Evolutionary conservation across 2,329 filamentous ascomycete species (phyloP), one percentile per base, ranked within the genome.

Genomic region (Ceratocystis variospora): DNA sequence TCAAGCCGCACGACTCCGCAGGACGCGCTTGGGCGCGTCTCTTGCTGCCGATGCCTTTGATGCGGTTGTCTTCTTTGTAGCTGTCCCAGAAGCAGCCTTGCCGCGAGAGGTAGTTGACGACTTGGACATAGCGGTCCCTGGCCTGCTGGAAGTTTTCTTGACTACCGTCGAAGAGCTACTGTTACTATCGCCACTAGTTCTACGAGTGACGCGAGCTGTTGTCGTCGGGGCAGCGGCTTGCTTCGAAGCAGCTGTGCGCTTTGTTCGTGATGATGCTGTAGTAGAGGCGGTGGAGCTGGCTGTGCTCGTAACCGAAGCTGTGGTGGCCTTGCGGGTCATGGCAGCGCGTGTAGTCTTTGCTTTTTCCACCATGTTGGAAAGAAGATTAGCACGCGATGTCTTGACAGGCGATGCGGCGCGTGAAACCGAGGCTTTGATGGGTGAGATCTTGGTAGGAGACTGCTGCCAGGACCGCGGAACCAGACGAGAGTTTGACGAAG

Each of bases 401-500:
- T 89, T 88, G n/a, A 83, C 72, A 0, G 87, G 85, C 28, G 87
- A 87, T 17, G 79, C 77, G 28, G 85, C 81, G 28, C 83, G 81
- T 59, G 63, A 41, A 22, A 48, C 28, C 1, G 82, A 78, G 48
- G 85, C 77, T 66, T 7, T 78, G 74, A 70, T 74, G 77, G 62
- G 84, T 2, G 64, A 66, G 5, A 55, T 45, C 45, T 10, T 78
- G 74, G 28, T 66, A 53, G 67, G 68, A 37, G 66, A 67, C 19
- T 46, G 57, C 33, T 63, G 68, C 62, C 53, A 66, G 28, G 37
- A 64, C 15, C 67, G 64, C n/a, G 83, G 83, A 25, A 83, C 77
- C 17, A 88, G 80, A 63, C 89, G 85, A 5, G 88, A 88, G 73
- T 96, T 96, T 67, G 87, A 87, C 0, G 89, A 92, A 64, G 89